phyloP scores from a whole-genome alignment of 2,329 filamentous ascomycete species.

The Simplicillium sp. region DNA sequence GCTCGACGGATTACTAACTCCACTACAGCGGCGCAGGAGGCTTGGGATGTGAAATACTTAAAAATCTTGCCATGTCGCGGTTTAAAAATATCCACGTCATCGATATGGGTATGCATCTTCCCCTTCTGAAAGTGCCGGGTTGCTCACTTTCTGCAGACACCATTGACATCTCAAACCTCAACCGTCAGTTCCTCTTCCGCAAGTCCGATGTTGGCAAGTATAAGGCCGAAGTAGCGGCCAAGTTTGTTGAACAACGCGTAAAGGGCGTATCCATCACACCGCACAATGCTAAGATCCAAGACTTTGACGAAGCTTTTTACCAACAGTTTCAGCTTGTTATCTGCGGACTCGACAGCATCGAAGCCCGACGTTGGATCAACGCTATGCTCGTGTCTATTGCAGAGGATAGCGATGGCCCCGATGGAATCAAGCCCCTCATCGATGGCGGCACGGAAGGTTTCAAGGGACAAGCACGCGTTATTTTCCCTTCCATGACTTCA shows the following conservation, averaged over 20 bases:
- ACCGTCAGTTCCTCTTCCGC: conserved; percentile 94
- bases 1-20: conserved; percentile 5
- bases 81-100: conserved; percentile 98
- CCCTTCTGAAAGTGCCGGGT: not conserved
- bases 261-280: conserved; percentile 88
- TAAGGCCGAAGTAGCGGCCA: conserved; percentile 88
- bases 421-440: conserved; percentile 85
- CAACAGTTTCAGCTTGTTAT: conserved; percentile 93
- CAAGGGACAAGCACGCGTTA: conserved; percentile 91
- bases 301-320: conserved; percentile 94
- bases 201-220: conserved; percentile 83
- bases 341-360: conserved; percentile 92
- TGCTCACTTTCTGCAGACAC: conserved; percentile 52
- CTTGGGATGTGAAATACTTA: conserved; percentile 90
- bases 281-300: conserved; percentile 91
- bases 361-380: conserved; percentile 98
- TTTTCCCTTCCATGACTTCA: conserved; percentile 84
- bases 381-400: conserved; percentile 86
- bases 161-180: conserved; percentile 96
- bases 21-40: conserved; percentile 74
- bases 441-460: conserved; percentile 97
- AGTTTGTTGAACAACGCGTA: conserved; percentile 83
- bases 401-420: conserved; percentile 63
- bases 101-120: conserved; percentile 65
- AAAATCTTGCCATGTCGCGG: conserved; percentile 88